Evolutionary conservation across 2,329 filamentous ascomycete genomes (phyloP).

Genomic region (Fusarium sp.): DNA sequence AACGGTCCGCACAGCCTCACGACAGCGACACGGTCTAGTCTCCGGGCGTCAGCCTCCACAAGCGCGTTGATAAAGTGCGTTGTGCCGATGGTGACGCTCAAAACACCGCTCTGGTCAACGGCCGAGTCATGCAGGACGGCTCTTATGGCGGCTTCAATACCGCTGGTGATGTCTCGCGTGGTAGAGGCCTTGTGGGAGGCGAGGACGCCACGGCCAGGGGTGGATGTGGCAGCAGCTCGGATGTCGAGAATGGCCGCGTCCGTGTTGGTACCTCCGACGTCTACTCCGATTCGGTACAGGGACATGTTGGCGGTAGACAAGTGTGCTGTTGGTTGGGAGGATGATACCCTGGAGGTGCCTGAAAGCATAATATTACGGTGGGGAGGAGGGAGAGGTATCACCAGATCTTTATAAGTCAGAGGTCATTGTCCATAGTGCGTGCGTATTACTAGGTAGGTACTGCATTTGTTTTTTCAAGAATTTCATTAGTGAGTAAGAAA

Average conservation of each 20-base stretch:
- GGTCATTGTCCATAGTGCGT: too few relatives aligned
- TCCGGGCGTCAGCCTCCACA: slow-evolving; percentile 54
- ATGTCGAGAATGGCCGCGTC: slow-evolving; percentile 58
- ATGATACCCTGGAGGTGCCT: slow-evolving; percentile 1
- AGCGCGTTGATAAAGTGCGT: slow-evolving; percentile 62
- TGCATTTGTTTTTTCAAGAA: background rate
- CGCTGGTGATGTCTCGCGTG: slow-evolving; percentile 59
- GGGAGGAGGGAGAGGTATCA: background rate
- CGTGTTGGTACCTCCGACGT: slow-evolving; percentile 54
- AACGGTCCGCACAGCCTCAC: slow-evolving; percentile 57
- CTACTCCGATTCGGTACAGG: slow-evolving; percentile 56
- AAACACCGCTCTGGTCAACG: slow-evolving; percentile 50
- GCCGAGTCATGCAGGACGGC: slow-evolving; percentile 52
- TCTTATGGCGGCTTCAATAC: slow-evolving; percentile 57
- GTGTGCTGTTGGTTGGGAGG: background rate
- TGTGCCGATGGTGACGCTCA: slow-evolving; percentile 61
- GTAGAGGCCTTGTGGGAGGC: slow-evolving; percentile 60
- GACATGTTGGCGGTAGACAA: slow-evolving; percentile 42
- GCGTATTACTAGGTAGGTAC: too few relatives aligned
- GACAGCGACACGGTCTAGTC: slow-evolving; percentile 56
- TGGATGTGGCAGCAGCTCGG: slow-evolving; percentile 45
- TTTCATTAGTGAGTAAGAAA: background rate
- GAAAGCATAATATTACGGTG: slow-evolving; percentile 17
- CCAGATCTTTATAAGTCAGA: background rate
- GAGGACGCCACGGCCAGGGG: slow-evolving; percentile 52